Evolutionary conservation across 306 rosid species (phyloP).

Genomic region (Rosa multiflora): DNA sequence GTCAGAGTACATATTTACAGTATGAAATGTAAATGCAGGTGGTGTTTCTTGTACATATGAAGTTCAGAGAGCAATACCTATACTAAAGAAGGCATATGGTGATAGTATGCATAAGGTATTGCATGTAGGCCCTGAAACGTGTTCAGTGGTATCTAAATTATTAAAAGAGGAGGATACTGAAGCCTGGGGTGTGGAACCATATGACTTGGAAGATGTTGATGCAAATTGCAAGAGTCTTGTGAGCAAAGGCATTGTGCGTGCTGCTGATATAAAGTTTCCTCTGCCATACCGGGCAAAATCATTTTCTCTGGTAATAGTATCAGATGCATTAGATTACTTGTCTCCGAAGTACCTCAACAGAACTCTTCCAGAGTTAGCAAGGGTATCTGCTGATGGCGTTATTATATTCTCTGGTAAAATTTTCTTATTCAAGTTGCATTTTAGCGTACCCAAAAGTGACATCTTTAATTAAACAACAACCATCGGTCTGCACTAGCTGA

Average conservation of each 20-base stretch:
- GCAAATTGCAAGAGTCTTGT: constrained; percentile 73
- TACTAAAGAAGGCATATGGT: constrained; percentile 86
- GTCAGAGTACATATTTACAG: constrained; percentile 18
- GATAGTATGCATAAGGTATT: constrained; percentile 74
- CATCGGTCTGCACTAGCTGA: not conserved
- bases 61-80: constrained; percentile 60
- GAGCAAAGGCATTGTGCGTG: constrained; percentile 79
- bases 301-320: constrained; percentile 74
- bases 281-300: constrained; percentile 80
- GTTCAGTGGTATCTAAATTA: constrained; percentile 74
- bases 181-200: constrained; percentile 98
- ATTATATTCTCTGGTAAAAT: constrained; percentile 73
- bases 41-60: constrained; percentile 71
- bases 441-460: not conserved
- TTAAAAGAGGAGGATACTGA: constrained; percentile 73
- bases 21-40: constrained; percentile 47
- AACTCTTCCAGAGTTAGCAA: constrained; percentile 83
- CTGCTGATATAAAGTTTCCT: constrained; percentile 79
- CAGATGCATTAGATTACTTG: constrained; percentile 93
- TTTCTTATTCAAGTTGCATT: constrained; percentile 19
- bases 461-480: not conserved
- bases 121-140: constrained; percentile 89
- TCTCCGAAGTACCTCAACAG: constrained; percentile 86
- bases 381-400: constrained; percentile 81
- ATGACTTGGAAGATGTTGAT: constrained; percentile 74